Conservation (phyloP, 768 basidiomycete species). For the Jaapia argillacea region DNA sequence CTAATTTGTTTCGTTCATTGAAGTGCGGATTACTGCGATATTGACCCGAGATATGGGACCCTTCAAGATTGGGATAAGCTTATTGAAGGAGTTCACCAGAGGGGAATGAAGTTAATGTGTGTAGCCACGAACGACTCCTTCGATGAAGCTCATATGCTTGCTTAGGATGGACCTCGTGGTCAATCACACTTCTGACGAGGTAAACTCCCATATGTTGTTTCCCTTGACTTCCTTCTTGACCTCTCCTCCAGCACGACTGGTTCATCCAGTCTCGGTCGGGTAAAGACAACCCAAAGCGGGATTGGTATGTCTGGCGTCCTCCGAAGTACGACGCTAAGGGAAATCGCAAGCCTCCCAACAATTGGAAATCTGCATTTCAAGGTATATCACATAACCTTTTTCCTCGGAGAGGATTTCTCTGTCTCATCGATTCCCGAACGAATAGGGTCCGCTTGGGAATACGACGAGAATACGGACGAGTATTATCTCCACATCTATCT, state of each 20-base stretch:
- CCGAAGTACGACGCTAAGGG: conserved; percentile 43
- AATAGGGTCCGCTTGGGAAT: conserved; percentile 65
- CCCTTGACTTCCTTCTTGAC: neutral
- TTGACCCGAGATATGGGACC: conserved; percentile 58
- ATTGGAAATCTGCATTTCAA: conserved; percentile 63
- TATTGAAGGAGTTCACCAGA: conserved; percentile 40
- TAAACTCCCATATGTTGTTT: conserved; percentile 10
- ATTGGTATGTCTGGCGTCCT: conserved; percentile 73
- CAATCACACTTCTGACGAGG: conserved; percentile 65
- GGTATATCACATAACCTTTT: conserved; percentile 22
- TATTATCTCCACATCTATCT: conserved; percentile 68
- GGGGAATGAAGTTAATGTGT: conserved; percentile 65
- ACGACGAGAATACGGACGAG: conserved; percentile 51
- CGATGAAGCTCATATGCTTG: conserved; percentile 1
- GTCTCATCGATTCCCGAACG: no score
- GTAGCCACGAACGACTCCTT: conserved; percentile 12
- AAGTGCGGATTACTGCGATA: conserved; percentile 55
- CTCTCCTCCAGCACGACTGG: conserved; percentile 49
- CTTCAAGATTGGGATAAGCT: conserved; percentile 50
- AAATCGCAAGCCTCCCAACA: conserved; percentile 53
- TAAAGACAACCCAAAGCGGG: conserved; percentile 44
- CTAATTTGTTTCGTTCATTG: neutral
- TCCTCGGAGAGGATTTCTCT: no score
- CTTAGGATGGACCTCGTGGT: conserved; percentile 69
- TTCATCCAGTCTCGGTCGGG: conserved; percentile 50